These are phyloP conservation scores for Rhinocladiella similis DNA, from an alignment of 2,329 filamentous ascomycete genomes.

Conservation along the genomic window DNA sequence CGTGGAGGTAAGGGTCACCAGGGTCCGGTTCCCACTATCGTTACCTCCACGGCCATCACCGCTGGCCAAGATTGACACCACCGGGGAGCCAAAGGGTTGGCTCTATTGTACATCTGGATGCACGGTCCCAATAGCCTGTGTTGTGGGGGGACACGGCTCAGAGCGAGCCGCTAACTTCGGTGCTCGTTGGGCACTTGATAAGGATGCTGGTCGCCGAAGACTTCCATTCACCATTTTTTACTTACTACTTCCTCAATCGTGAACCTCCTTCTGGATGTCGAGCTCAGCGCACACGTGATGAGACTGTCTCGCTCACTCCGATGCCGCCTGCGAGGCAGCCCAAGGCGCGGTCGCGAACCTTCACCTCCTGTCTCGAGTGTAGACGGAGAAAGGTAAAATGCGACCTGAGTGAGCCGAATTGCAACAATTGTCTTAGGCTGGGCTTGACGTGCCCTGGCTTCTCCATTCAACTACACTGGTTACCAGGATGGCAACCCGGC, in stretches of 20 bases:
- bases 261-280: neutral
- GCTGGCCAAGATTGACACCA: neutral
- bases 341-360: conserved; percentile 7
- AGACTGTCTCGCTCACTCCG: neutral
- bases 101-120: neutral
- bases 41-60: neutral
- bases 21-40: too few species aligned
- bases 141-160: too few species aligned
- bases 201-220: conserved; percentile 2
- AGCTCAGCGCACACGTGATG: neutral
- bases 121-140: too few species aligned
- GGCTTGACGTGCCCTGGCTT: conserved; percentile 4
- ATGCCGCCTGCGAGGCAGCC: neutral
- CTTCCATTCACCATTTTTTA: neutral
- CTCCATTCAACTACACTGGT: conserved; percentile 6
- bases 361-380: conserved; percentile 7
- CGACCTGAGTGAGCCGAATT: conserved; percentile 1
- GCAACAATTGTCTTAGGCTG: conserved; percentile 4
- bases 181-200: neutral
- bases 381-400: conserved; percentile 9
- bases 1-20: too few species aligned
- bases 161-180: neutral
- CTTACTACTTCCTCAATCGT: neutral
- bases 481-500: conserved; percentile 4
- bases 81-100: neutral